Evolutionary conservation across 78 protist species (phyloP).

Genomic region (Pelomyxa schiedti): DNA sequence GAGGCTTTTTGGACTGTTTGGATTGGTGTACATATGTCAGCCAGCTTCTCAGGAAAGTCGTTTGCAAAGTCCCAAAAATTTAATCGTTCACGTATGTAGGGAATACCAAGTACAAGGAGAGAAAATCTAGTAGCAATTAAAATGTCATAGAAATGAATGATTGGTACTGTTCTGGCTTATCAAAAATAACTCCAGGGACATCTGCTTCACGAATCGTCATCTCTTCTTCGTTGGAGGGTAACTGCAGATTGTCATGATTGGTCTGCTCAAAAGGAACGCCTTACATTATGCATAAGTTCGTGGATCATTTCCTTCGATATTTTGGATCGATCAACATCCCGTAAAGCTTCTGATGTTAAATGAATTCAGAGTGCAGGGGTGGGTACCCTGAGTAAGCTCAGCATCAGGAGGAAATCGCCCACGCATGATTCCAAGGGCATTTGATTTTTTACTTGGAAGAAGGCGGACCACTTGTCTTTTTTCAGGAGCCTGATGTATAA

Average conservation of each 20-base stretch:
- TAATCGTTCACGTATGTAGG: constrained; percentile 24
- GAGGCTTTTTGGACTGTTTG: constrained; percentile 14
- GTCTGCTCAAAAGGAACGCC: too few relatives aligned
- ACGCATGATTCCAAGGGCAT: constrained; percentile 34
- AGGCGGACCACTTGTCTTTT: constrained; percentile 14
- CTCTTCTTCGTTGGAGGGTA: not conserved
- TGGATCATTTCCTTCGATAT: constrained; percentile 23
- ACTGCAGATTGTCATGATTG: too few relatives aligned
- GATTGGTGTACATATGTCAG: not conserved
- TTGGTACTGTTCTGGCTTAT: constrained; percentile 36
- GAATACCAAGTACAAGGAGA: constrained; percentile 36
- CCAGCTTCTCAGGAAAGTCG: constrained; percentile 12
- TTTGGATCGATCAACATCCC: constrained; percentile 3
- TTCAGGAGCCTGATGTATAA: too few relatives aligned
- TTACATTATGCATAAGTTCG: constrained; percentile 25
- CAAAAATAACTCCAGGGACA: not conserved
- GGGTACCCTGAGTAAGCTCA: constrained; percentile 11
- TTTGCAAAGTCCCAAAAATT: constrained; percentile 29
- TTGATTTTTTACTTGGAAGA: constrained; percentile 20
- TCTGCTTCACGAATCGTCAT: not conserved
- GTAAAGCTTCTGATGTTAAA: constrained; percentile 7
- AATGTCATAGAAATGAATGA: too few relatives aligned
- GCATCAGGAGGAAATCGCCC: constrained; percentile 23
- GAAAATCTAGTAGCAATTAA: too few relatives aligned
- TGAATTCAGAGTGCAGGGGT: constrained; percentile 13